Conservation (phyloP, 2,329 filamentous ascomycete species). For the Chaetomiaceae sp. region DNA sequence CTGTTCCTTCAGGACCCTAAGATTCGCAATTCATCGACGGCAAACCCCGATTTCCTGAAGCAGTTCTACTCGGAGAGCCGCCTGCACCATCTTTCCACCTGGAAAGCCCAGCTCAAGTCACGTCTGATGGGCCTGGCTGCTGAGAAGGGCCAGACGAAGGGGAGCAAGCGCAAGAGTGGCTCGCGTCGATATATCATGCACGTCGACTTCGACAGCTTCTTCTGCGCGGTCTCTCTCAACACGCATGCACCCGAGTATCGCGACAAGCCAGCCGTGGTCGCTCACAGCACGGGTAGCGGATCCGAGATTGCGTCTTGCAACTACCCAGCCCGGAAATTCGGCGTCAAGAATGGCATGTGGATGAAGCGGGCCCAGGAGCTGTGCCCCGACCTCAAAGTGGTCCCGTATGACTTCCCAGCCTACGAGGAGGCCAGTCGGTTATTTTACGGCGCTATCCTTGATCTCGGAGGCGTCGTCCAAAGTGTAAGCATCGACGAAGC, state of each 20-base stretch:
- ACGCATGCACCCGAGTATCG: slow-evolving; percentile 69
- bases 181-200: slow-evolving; percentile 80
- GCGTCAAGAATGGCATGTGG: slow-evolving; percentile 98
- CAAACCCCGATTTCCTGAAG: slow-evolving; percentile 87
- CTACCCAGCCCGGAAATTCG: slow-evolving; percentile 78
- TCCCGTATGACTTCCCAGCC: slow-evolving; percentile 93
- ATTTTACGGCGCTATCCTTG: slow-evolving; percentile 82
- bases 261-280: slow-evolving; percentile 80
- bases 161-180: slow-evolving; percentile 50
- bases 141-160: slow-evolving; percentile 51
- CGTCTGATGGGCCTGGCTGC: slow-evolving; percentile 74
- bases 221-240: slow-evolving; percentile 83
- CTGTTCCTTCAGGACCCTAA: slow-evolving; percentile 76
- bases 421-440: slow-evolving; percentile 86
- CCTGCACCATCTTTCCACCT: slow-evolving; percentile 88
- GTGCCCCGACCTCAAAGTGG: slow-evolving; percentile 77
- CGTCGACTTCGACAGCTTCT: slow-evolving; percentile 98
- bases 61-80: slow-evolving; percentile 95
- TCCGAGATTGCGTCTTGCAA: slow-evolving; percentile 98
- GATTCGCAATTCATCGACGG: slow-evolving; percentile 80
- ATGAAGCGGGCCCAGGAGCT: slow-evolving; percentile 84
- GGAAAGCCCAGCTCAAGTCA: slow-evolving; percentile 92
- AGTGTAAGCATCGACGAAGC: slow-evolving; percentile 97
- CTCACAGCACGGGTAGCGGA: slow-evolving; percentile 75
- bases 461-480: slow-evolving; percentile 76